Evolutionary conservation across 768 basidiomycete species (phyloP).

Genomic region (Rhizopogon roseolus): DNA sequence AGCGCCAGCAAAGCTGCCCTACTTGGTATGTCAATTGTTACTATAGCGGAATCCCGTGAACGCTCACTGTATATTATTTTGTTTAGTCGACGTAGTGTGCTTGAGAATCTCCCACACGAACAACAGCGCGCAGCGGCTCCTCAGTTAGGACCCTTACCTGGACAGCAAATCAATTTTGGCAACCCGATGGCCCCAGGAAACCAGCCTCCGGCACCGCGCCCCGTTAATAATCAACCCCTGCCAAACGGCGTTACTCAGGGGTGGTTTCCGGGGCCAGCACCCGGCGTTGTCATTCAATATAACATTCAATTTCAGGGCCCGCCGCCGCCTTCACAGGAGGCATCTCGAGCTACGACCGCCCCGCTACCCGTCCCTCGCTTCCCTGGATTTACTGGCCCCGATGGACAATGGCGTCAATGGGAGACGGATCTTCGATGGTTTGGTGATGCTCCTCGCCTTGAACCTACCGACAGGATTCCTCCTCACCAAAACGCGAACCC

Average conservation of each 20-base stretch:
- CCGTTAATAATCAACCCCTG: slow-evolving; percentile 39
- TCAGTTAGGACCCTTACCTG: slow-evolving; percentile 25
- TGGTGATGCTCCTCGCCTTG: slow-evolving; percentile 4
- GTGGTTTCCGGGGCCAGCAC: slow-evolving; percentile 31
- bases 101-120: slow-evolving; percentile 43
- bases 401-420: slow-evolving; percentile 66
- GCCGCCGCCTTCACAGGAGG: slow-evolving; percentile 15
- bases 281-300: slow-evolving; percentile 56
- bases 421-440: slow-evolving; percentile 33
- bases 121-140: slow-evolving; percentile 24
- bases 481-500: slow-evolving; percentile 1
- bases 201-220: slow-evolving; percentile 30
- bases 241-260: slow-evolving; percentile 28
- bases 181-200: slow-evolving; percentile 17
- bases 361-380: slow-evolving; percentile 50
- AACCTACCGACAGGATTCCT: background rate
- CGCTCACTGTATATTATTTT: slow-evolving; percentile 5
- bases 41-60: background rate
- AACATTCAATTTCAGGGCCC: slow-evolving; percentile 53
- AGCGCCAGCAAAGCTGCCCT: slow-evolving; percentile 97
- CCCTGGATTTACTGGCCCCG: slow-evolving; percentile 60
- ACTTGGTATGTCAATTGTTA: slow-evolving; percentile 68
- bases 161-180: slow-evolving; percentile 26
- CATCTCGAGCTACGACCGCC: slow-evolving; percentile 15
- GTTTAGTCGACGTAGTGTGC: slow-evolving; percentile 68